Base-by-base conservation (phyloP, 768 basidiomycete species). In the Kwoniella bestiolae region DNA sequence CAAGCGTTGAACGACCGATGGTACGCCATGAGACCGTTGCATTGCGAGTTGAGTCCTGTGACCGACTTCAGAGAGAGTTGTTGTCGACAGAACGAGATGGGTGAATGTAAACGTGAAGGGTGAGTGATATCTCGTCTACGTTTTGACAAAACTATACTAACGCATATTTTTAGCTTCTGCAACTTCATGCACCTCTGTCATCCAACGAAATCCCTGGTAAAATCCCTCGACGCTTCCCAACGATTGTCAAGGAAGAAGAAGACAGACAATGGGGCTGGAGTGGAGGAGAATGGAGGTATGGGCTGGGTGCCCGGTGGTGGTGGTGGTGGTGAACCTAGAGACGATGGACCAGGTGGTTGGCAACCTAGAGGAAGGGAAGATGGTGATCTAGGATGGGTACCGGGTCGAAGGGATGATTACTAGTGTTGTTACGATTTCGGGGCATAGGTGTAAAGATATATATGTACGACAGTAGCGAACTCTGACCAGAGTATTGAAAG, bases 1-100 rank as follows among this genome's bases (percentile, higher is more conserved):
- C 92, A 95, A 73, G 91, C 86, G 64, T 83, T 97, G 70, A 97
- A 98, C 74, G 90, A 95, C 75, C 87, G 95, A 32, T 99, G 96
- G 96, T 99, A 97, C 85, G 93, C 93, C 72, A 93, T 94, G 45
- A 89, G 93, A 56, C 95, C 95, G 2, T 83, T 99, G 31, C 94
- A 94, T 76, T 93, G 92, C n/a, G 96, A 99, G 77, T 86, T 99
- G 26, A 94, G 92, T 1, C 96, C 96, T 12, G 96, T 99, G 18
- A 98, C 94, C 29, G 96, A 99, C 83, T 99, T 99, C 81, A 89
- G 94, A 55, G 96, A 99, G 83, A 94, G 94, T 0, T 99, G 96
- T 79, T 99, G 96, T 81, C 87, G 96, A 51, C 96, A 99, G 82
- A 98, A 99, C 74, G 96, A 99, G 81, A 91, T 97, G 73, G 96